phyloP scores from a whole-genome alignment of 768 basidiomycete genomes.

The Galerina marginata region DNA sequence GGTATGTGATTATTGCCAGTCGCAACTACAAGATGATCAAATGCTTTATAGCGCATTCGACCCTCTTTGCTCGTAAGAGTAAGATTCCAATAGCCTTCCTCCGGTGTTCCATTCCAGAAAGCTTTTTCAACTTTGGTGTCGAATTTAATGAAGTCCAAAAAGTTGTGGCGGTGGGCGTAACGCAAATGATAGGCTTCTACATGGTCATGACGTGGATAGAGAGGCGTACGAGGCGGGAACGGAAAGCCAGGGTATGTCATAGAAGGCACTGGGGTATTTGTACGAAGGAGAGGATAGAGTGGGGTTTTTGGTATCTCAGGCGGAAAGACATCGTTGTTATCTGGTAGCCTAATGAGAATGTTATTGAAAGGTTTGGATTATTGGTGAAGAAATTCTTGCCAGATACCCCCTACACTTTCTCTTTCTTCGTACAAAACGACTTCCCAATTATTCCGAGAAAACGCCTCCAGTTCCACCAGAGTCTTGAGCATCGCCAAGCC shows the following conservation, averaged over 20 bases:
- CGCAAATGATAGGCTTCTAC: constrained; percentile 52
- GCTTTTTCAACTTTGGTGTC: constrained; percentile 48
- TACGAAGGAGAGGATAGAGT: constrained; percentile 56
- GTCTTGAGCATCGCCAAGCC: constrained; percentile 59
- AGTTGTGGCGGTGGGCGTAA: constrained; percentile 45
- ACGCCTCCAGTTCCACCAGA: constrained; percentile 51
- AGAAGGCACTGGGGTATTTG: constrained; percentile 59
- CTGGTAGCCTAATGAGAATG: constrained; percentile 35
- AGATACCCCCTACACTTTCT: constrained; percentile 59
- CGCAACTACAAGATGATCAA: constrained; percentile 63
- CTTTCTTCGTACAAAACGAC: constrained; percentile 61
- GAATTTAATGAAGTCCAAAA: constrained; percentile 44
- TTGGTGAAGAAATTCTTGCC: constrained; percentile 36
- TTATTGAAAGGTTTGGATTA: not conserved
- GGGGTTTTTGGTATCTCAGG: constrained; percentile 59
- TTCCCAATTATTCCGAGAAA: constrained; percentile 45
- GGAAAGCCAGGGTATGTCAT: constrained; percentile 64
- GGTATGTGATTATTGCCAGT: constrained; percentile 62
- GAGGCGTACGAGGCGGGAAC: constrained; percentile 52
- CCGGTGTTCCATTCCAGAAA: constrained; percentile 46
- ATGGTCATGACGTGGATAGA: constrained; percentile 54
- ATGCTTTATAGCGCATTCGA: constrained; percentile 27
- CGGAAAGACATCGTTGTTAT: constrained; percentile 35
- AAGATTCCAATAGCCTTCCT: constrained; percentile 51
- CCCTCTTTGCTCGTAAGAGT: constrained; percentile 32